Evolutionary conservation across 495 filamentous ascomycete species (phyloP), one percentile per base, ranked within the genome.

Genomic region (Bacidia rubella): DNA sequence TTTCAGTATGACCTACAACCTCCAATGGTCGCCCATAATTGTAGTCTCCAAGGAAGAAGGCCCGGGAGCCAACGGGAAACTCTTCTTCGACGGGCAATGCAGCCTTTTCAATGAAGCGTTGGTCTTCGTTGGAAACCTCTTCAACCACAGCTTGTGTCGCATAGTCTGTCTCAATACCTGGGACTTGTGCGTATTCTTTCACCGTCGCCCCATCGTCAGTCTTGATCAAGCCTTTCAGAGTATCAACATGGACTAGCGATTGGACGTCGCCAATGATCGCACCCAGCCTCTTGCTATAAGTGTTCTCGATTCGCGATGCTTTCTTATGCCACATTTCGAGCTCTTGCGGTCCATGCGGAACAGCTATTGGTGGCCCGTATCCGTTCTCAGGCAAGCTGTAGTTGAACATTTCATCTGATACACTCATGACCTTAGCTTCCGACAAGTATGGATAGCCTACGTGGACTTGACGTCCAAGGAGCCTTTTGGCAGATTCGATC

Each of bases 381-480:
- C 79, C 77, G 51, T 78, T 76, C 19, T 74, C 68, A 15, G 85
- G 75, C 47, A 86, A 68, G n/a, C 76, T 66, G 63, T 97, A 99
- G 59, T 87, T 81, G 62, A 96, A 97, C 11, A 97, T 71, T 65
- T 97, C 90, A 62, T 99, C 93, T 1, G 88, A 94, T 2, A 99
- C 85, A 29, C 79, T 78, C 48, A 83, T 73, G 21, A 97, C 84
- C 62, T 87, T 88, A 43, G 85, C 93, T 71, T 99, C 93, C 60
- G 93, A 86, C 56, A 99, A 66, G 67, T 94, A 97, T 5, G 93
- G 93, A 65, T 93, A 99, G 49, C 93, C 93, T 54, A 97, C 86
- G 64, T 88, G 85, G 49, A 93, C 87, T 62, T 80, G 81, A 62
- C 87, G 74, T 42, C 89, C 90, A 46, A 99, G 75, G 57, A 86